These are phyloP conservation scores for Penicillium sumatraense DNA, from an alignment of 2,329 filamentous ascomycete genomes.

Conservation along the genomic window DNA sequence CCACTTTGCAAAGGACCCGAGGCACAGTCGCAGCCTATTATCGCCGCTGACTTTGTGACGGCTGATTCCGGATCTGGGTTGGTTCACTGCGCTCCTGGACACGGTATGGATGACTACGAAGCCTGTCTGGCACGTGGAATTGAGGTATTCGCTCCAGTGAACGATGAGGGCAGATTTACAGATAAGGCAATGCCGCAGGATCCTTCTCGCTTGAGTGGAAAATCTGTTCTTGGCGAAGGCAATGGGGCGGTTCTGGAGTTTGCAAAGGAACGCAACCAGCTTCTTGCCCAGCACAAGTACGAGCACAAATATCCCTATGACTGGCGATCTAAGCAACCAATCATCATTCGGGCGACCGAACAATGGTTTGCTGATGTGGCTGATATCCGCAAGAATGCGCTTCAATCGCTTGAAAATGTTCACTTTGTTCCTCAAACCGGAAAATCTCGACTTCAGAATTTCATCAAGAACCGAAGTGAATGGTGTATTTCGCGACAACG, in stretches of 20 bases:
- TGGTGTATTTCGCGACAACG: constrained; percentile 98
- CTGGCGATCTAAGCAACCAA: constrained; percentile 92
- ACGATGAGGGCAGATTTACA: constrained; percentile 81
- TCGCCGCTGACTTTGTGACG: constrained; percentile 88
- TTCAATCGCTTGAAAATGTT: constrained; percentile 72
- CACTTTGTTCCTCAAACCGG: constrained; percentile 79
- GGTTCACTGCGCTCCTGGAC: constrained; percentile 93
- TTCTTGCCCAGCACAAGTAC: constrained; percentile 73
- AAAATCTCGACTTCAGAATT: constrained; percentile 76
- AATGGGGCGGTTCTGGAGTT: constrained; percentile 71
- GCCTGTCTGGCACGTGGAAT: constrained; percentile 74
- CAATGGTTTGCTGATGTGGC: constrained; percentile 98
- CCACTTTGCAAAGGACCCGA: constrained; percentile 69
- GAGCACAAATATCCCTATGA: constrained; percentile 97
- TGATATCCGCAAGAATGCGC: constrained; percentile 74
- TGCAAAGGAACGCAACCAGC: constrained; percentile 60
- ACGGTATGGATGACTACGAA: constrained; percentile 96
- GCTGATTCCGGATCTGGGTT: constrained; percentile 88
- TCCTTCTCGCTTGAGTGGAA: constrained; percentile 69
- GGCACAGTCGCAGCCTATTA: constrained; percentile 67
- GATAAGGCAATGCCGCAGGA: constrained; percentile 74
- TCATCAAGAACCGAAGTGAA: constrained; percentile 84
- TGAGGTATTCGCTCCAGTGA: constrained; percentile 77
- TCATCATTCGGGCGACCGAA: constrained; percentile 88
- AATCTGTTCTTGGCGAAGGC: constrained; percentile 73